Conservation (phyloP, 2,329 filamentous ascomycete genomes). For the Alternaria sp. region DNA sequence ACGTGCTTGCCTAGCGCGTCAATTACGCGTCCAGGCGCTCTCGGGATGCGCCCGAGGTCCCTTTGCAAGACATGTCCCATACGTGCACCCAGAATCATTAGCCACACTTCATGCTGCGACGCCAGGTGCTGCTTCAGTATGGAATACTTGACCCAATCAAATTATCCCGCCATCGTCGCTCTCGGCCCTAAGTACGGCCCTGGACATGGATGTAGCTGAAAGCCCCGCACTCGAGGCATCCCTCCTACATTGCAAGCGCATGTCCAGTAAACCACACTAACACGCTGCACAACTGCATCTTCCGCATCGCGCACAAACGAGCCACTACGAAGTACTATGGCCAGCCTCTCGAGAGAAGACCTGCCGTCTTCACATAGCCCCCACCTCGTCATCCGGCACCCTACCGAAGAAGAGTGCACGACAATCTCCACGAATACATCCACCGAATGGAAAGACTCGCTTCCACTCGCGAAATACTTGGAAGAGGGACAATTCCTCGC, state of each 20-base stretch:
- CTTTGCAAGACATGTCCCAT: accelerated
- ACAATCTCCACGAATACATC: neutral
- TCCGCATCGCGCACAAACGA: neutral
- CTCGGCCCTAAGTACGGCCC: neutral
- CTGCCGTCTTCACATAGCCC: neutral
- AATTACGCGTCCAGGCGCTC: neutral
- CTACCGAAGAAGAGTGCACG: neutral
- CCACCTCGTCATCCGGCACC: neutral
- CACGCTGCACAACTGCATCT: neutral
- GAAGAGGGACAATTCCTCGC: neutral
- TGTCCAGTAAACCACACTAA: neutral
- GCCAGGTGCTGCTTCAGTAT: neutral
- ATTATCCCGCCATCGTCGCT: neutral
- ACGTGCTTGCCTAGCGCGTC: neutral
- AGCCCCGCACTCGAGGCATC: neutral
- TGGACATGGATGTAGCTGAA: neutral
- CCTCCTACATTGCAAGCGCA: neutral
- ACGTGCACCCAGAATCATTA: neutral
- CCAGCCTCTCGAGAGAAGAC: neutral
- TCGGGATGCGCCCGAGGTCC: too few relatives aligned
- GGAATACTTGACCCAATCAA: neutral
- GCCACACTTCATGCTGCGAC: neutral
- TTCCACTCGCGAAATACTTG: neutral
- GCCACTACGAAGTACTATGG: neutral
- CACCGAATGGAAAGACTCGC: neutral